A percentile compares a stretch with the other conserved stretches of the same genome.
Evolutionary conservation across 345 rosid genomes (phyloP).

Genomic region (Fremontodendron californicum): DNA sequence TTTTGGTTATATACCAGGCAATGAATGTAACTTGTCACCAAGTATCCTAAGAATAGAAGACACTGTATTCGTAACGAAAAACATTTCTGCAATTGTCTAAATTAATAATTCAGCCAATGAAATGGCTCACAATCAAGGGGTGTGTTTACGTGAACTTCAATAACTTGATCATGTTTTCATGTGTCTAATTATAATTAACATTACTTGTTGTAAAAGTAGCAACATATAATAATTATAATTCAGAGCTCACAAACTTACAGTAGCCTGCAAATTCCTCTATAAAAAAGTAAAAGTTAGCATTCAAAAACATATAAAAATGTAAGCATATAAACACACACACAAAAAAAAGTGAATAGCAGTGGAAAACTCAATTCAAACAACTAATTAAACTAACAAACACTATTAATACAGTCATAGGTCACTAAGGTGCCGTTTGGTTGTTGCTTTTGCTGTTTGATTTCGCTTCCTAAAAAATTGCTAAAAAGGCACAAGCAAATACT

Average conservation of each 20-base stretch:
- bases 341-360: not conserved
- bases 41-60: not conserved
- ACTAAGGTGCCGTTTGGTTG: not conserved
- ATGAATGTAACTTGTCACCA: not conserved
- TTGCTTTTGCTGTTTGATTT: not conserved
- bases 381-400: not conserved
- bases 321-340: not conserved
- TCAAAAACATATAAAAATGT: not conserved
- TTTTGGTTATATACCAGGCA: not conserved
- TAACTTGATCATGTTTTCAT: not conserved
- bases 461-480: not conserved
- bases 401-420: not conserved
- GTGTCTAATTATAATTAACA: not conserved
- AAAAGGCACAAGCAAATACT: not conserved
- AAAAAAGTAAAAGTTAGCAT: not conserved
- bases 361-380: not conserved
- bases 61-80: not conserved
- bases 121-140: not conserved
- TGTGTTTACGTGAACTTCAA: not conserved
- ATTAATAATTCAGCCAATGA: not conserved
- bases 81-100: not conserved
- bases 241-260: not conserved
- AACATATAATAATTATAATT: not conserved
- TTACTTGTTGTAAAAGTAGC: not conserved
- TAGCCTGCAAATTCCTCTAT: not conserved